Percentiles rank a stretch among this genome's conserved stretches.
These are phyloP conservation scores for Aureobasidium lini DNA, from an alignment of 2,329 filamentous ascomycete genomes.

Conservation along the genomic window DNA sequence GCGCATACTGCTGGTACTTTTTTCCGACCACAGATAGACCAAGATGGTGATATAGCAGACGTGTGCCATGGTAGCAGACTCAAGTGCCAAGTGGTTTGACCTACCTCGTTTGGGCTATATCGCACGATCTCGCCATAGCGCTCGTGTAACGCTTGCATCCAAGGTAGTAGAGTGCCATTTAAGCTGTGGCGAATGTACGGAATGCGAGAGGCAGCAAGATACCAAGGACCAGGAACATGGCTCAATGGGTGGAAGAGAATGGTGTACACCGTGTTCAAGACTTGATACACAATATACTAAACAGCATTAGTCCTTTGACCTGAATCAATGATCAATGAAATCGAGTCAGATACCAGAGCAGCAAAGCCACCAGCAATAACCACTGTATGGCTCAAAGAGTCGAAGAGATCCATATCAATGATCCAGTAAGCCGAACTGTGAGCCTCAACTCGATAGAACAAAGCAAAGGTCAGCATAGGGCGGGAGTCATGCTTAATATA, in stretches of 20 bases:
- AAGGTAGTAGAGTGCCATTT: slow-evolving; percentile 19
- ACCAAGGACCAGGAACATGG: slow-evolving; percentile 33
- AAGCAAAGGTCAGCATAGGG: neutral
- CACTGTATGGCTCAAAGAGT: neutral
- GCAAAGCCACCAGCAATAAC: slow-evolving; percentile 8
- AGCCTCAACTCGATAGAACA: neutral
- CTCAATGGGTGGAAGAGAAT: slow-evolving; percentile 34
- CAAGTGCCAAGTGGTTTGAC: neutral
- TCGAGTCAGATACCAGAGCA: neutral
- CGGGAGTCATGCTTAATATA: neutral
- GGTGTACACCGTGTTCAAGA: slow-evolving; percentile 25
- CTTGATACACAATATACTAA: slow-evolving; percentile 12
- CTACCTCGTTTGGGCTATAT: slow-evolving; percentile 32
- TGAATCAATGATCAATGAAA: neutral
- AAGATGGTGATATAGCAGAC: too few species aligned
- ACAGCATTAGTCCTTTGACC: neutral
- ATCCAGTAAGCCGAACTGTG: neutral
- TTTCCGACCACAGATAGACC: too few species aligned
- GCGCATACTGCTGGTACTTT: neutral
- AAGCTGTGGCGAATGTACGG: slow-evolving; percentile 26
- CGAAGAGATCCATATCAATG: neutral
- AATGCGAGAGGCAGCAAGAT: slow-evolving; percentile 25
- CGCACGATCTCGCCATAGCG: slow-evolving; percentile 38
- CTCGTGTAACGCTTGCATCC: slow-evolving; percentile 27
- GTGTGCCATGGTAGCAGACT: neutral